Evolutionary conservation across 2,329 filamentous ascomycete species (phyloP), one percentile per base, ranked within the genome.

Genomic region (Trichoderma guizhouense): DNA sequence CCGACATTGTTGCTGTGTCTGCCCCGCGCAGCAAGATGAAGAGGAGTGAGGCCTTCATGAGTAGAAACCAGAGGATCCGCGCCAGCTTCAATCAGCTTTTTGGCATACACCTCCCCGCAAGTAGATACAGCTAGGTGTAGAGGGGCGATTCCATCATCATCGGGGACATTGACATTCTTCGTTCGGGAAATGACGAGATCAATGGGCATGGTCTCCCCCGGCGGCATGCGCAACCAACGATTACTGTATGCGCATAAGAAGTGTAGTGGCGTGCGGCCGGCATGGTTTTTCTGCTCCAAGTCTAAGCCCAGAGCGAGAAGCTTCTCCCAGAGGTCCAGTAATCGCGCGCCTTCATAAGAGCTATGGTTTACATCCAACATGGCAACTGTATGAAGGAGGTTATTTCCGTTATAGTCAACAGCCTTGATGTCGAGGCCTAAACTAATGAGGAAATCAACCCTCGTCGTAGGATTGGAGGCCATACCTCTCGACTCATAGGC

Each of bases 21-120:
- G 9, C 73, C 70, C 30, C 78, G 77, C 11, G 81, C 78, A 1
- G 82, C 83, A 36, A 85, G 71, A 63, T 85, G 83, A 6, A 86
- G 75, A 11, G 79, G 73, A 1, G 77, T 83, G 55, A 80, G 74
- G 0, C 80, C 79, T 15, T 82, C 78, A 7, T 77, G n/a, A 1
- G 81, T 83, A 2, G 66, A 32, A 12, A 75, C 74, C 5, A 61
- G 71, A 5, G 79, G 74, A 74, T 84, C 76, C 1, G 82, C 82
- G 6, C 83, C 81, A 28, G 78, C 78, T 12, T 77, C 74, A 6
- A 85, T 75, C 5, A 84, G 75, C n/a, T 73, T 70, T 18, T 74
- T 75, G 3, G 79, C 71, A 24, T 72, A 60, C 7, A 58, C 26
- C 63, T 77, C 75, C 6, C 76, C 79, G 3, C 74, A 55, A 15